Conservation (phyloP, 2,329 filamentous ascomycete genomes). For the Claviceps humidiphila region DNA sequence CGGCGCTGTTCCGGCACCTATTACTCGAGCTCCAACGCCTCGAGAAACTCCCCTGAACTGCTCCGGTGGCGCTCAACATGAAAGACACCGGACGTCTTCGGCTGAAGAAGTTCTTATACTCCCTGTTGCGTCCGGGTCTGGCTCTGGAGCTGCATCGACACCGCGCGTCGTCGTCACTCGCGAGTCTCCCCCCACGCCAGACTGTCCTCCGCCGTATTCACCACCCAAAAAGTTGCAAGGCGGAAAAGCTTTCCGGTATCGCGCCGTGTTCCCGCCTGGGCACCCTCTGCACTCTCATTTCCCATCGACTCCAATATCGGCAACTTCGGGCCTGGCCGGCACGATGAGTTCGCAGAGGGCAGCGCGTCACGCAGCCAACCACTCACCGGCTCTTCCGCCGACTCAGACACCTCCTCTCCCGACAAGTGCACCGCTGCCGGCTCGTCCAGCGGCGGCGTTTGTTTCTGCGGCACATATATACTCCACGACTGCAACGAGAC, state of each 20-base stretch:
- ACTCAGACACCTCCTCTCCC: constrained; percentile 9
- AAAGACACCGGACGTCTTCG: not conserved
- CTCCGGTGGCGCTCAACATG: constrained; percentile 6
- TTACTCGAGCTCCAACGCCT: constrained; percentile 24
- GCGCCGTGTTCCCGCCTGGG: constrained; percentile 43
- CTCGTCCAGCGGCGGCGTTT: constrained; percentile 31
- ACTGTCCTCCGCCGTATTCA: constrained; percentile 44
- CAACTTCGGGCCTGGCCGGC: constrained; percentile 48
- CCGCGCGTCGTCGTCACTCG: constrained; percentile 2
- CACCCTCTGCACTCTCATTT: constrained; percentile 33
- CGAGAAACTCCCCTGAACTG: constrained; percentile 20
- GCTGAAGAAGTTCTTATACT: not conserved
- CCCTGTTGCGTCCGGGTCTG: not conserved
- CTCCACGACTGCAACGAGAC: constrained; percentile 25
- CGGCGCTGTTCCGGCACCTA: constrained; percentile 18
- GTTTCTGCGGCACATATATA: constrained; percentile 31
- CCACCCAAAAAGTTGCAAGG: constrained; percentile 25
- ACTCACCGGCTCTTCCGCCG: constrained; percentile 27
- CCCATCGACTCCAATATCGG: constrained; percentile 45
- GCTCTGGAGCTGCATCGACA: not conserved
- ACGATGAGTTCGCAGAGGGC: constrained; percentile 50
- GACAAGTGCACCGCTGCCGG: constrained; percentile 22
- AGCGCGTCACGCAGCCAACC: constrained; percentile 44
- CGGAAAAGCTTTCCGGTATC: constrained; percentile 33
- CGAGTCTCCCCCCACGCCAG: constrained; percentile 8